These are phyloP conservation scores for Sporisorium exsertum DNA, from an alignment of 1,284 basidiomycete genomes.

Conservation along the genomic window DNA sequence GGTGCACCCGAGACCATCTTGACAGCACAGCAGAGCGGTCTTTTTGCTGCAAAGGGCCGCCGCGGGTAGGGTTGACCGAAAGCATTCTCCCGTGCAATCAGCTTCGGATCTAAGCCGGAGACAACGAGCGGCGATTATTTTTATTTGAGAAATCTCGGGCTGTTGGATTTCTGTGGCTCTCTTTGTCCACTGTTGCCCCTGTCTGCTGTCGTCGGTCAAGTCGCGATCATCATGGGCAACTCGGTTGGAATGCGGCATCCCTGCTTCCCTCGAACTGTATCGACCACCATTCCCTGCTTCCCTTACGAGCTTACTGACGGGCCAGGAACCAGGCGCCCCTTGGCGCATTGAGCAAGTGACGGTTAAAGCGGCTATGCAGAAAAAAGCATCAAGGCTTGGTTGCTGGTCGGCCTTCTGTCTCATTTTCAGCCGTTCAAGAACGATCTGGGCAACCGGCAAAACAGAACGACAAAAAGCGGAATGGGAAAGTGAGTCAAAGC, in stretches of 20 bases:
- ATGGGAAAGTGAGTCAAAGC: no score
- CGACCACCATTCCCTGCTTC: no score
- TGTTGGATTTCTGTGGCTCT: background rate
- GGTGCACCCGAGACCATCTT: background rate
- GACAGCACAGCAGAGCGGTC: background rate
- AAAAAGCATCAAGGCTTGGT: background rate
- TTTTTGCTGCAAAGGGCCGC: background rate
- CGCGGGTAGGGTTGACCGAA: slow-evolving; percentile 1
- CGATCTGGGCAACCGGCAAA: no score
- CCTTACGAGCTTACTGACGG: no score
- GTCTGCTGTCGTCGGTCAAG: background rate
- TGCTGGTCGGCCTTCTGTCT: no score
- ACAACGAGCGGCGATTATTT: background rate
- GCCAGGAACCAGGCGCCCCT: no score
- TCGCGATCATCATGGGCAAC: background rate
- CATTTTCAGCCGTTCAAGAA: no score
- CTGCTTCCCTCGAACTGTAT: no score
- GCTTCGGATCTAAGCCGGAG: slow-evolving; percentile 16
- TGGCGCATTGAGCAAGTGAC: background rate
- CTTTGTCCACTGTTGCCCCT: background rate
- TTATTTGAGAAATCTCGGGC: background rate
- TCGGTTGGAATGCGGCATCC: background rate
- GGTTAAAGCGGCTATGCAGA: background rate
- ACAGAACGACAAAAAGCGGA: background rate
- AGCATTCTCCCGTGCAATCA: background rate